These are phyloP conservation scores for Talaromyces proteolyticus DNA, from an alignment of 495 filamentous ascomycete genomes.

Conservation along the genomic window DNA sequence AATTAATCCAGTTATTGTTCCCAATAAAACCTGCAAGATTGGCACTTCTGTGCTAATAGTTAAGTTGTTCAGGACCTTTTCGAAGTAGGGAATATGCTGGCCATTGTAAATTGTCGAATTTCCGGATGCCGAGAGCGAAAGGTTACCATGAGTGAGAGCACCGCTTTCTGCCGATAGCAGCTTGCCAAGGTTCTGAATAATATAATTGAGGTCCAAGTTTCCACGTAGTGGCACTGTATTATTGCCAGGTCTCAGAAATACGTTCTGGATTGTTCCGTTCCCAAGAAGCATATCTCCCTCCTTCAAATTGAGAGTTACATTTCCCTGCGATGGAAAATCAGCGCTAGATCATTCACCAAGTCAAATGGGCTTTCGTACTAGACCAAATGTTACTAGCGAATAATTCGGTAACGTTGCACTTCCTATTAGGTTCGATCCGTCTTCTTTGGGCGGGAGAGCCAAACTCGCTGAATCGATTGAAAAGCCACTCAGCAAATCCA, in stretches of 20 bases:
- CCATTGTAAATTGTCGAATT: slow-evolving; percentile 25
- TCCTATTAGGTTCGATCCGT: slow-evolving; percentile 30
- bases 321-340: slow-evolving; percentile 12
- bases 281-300: slow-evolving; percentile 39
- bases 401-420: slow-evolving; percentile 31
- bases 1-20: slow-evolving; percentile 20
- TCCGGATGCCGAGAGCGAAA: slow-evolving; percentile 23
- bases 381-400: slow-evolving; percentile 30
- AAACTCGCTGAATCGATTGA: slow-evolving; percentile 17
- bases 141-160: slow-evolving; percentile 20
- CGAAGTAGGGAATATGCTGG: slow-evolving; percentile 32
- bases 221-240: slow-evolving; percentile 47
- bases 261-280: slow-evolving; percentile 47
- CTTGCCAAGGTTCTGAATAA: slow-evolving; percentile 18
- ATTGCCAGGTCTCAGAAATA: slow-evolving; percentile 53
- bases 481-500: slow-evolving; percentile 24
- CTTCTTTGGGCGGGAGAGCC: slow-evolving; percentile 13
- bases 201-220: slow-evolving; percentile 23
- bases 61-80: slow-evolving; percentile 25
- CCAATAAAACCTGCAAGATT: slow-evolving; percentile 20
- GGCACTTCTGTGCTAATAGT: slow-evolving; percentile 23
- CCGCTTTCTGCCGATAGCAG: slow-evolving; percentile 20
- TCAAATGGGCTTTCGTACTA: slow-evolving; percentile 13
- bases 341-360: not conserved
- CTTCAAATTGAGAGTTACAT: slow-evolving; percentile 26